Conservation (phyloP, 129 eudicot genomes). For the Apium graveolens region DNA sequence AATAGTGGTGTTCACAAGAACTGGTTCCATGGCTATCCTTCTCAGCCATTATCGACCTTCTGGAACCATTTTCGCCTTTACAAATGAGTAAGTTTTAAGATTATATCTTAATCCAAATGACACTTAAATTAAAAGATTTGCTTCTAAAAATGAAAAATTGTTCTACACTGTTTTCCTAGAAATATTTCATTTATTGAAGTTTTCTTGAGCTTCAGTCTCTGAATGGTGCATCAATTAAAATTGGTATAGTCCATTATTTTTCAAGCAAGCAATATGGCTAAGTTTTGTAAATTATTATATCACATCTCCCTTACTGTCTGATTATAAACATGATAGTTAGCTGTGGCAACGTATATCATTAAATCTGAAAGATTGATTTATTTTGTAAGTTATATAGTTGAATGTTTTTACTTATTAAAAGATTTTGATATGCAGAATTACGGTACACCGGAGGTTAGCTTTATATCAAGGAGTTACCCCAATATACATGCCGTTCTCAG, state of each 20-base stretch:
- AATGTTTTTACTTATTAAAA: background rate
- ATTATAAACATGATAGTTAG: background rate
- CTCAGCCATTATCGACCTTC: conserved; percentile 95
- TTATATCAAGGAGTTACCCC: conserved; percentile 96
- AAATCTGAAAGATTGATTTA: background rate
- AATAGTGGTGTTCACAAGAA: conserved; percentile 87
- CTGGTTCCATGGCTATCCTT: conserved; percentile 82
- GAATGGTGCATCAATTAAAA: background rate
- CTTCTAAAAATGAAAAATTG: background rate
- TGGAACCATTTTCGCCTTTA: conserved; percentile 97
- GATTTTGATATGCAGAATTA: conserved; percentile 51
- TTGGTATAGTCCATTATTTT: background rate
- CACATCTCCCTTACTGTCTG: background rate
- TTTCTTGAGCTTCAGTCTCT: background rate
- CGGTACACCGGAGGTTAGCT: conserved; percentile 86
- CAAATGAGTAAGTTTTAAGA: conserved; percentile 68
- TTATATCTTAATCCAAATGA: background rate
- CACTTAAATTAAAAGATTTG: background rate
- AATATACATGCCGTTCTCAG: conserved; percentile 74
- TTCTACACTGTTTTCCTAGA: background rate
- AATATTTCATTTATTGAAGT: background rate
- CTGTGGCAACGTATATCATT: background rate
- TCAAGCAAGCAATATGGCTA: background rate
- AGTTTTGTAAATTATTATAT: background rate
- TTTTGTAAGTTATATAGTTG: background rate